Conservation (phyloP, 495 filamentous ascomycete species). For the Aspergillus haitiensis region DNA sequence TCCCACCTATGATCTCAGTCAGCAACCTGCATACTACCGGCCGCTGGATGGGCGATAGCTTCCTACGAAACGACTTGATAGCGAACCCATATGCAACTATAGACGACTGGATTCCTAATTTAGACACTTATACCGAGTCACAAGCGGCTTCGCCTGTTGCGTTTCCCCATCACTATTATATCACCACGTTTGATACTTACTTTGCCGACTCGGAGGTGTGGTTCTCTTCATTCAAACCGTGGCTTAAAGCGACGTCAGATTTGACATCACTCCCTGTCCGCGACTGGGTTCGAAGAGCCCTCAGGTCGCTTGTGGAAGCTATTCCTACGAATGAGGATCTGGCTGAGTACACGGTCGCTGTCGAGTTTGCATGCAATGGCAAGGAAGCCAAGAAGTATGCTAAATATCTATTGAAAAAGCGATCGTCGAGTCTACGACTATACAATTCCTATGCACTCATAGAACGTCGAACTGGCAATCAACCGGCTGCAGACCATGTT, state of each 20-base stretch:
- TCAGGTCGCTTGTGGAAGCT: slow-evolving; percentile 56
- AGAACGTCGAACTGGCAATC: slow-evolving; percentile 59
- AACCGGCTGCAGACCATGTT: slow-evolving; percentile 59
- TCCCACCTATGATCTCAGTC: slow-evolving; percentile 52
- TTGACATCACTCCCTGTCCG: slow-evolving; percentile 29
- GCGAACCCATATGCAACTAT: slow-evolving; percentile 27
- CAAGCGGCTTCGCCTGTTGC: slow-evolving; percentile 22
- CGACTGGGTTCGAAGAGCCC: slow-evolving; percentile 51
- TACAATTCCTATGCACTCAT: slow-evolving; percentile 80
- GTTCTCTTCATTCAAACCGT: slow-evolving; percentile 45
- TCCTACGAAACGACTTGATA: slow-evolving; percentile 47
- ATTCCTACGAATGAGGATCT: slow-evolving; percentile 49
- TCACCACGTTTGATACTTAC: slow-evolving; percentile 40
- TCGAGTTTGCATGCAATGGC: slow-evolving; percentile 60
- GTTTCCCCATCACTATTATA: slow-evolving; percentile 36
- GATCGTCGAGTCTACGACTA: slow-evolving; percentile 61
- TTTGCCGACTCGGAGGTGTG: slow-evolving; percentile 40
- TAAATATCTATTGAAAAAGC: slow-evolving; percentile 68
- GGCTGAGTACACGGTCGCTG: slow-evolving; percentile 70
- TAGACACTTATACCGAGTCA: slow-evolving; percentile 12
- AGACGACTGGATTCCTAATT: slow-evolving; percentile 28
- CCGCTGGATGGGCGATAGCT: slow-evolving; percentile 45
- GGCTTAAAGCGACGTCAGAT: slow-evolving; percentile 25
- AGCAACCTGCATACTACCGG: slow-evolving; percentile 27
- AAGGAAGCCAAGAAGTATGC: slow-evolving; percentile 64